Evolutionary conservation across 176 grass and related monocot genomes (phyloP), one percentile per base, ranked within the genome.

Genomic region (Musa beccarii): DNA sequence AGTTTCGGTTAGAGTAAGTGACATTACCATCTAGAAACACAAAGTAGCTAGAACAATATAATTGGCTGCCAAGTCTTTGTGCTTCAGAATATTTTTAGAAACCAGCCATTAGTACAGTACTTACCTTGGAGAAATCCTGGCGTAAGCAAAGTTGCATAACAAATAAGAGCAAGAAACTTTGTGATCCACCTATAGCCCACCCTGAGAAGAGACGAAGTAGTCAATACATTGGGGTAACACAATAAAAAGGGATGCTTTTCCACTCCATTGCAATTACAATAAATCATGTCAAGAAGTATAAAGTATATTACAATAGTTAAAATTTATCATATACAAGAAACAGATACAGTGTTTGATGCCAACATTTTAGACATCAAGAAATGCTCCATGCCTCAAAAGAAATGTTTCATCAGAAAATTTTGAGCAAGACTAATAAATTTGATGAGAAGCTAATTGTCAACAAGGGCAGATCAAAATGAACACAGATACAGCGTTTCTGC

Each of bases 121-220:
- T 79, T 71, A 98, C 90, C 88, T 87, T 98, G 90, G 78, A 98
- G 49, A 53, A 98, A 87, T 80, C 94, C 94, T 65, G 90, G 90
- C 88, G 87, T 89, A 61, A 98, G 90, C 76, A 98, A 81, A 25
- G 88, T 49, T 69, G 90, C 85, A 55, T 98, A 98, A 77, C 86
- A 93, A 52, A 84, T 80, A 66, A 98, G 90, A 10, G 90, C 94
- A 69, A 98, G 78, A 66, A 91, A 91, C 80, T 93, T 92, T 29
- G 63, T 80, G 51, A 98, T 93, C 94, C 90, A 98, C 83, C 90
- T 84, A 72, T 93, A 98, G 78, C 94, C 90, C 90, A 93, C 19
- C 70, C 94, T 98, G 90, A 81, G 83, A 56, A 77, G 68, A 84
- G 68, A 26, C 43, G 25, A 51, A 70, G 19, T n/a, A 69, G 19